Base-by-base conservation (phyloP, 2,329 filamentous ascomycete genomes). In the Plenodomus biglobosus region DNA sequence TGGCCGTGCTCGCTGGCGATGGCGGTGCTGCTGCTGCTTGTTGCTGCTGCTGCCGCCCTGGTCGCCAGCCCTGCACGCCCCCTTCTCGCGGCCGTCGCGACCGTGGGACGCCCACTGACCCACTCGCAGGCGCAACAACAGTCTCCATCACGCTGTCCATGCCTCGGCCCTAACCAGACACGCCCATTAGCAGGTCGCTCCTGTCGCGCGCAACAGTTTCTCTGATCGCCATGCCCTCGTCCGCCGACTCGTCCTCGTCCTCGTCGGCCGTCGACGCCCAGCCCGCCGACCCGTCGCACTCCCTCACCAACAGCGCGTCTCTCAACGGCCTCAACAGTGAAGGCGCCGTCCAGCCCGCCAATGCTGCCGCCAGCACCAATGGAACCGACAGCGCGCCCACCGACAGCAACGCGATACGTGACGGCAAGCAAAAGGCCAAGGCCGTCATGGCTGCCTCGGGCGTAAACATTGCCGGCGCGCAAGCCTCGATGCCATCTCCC, bases 401-500 rank as follows among this genome's bases (percentile, higher is more conserved):
- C 42, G 68, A 69, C 27, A 66, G 63, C 58, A 76, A 79, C 68
- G 67, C 73, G 44, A 82, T 84, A 46, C 74, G 76, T 44, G 80
- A 83, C 66, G 79, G 79, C 44, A 85, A 85, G 61, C 78, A 83
- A 62, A 81, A 79, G 65, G 81, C 81, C 40, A 83, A 81, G 68
- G 80, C 81, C 34, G 74, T 82, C 43, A 74, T 84, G 63, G 79
- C 77, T 34, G 78, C 80, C 19, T 80, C 80, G n/a, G 74, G 74
- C 37, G 62, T 75, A 36, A 65, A 65, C 52, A 42, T 71, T 37
- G 61, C 65, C 38, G 60, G 64, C 38, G 64, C 66, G 19, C 61
- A 65, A 8, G 34, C 50, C 22, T 61, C 62, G 37, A 69, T 51
- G 56, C 60, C 59, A 47, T 59, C 69, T 18, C 59, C 69, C 18